Conservation (phyloP, 2,329 filamentous ascomycete genomes). For the Curvularia hawaiiensis region DNA sequence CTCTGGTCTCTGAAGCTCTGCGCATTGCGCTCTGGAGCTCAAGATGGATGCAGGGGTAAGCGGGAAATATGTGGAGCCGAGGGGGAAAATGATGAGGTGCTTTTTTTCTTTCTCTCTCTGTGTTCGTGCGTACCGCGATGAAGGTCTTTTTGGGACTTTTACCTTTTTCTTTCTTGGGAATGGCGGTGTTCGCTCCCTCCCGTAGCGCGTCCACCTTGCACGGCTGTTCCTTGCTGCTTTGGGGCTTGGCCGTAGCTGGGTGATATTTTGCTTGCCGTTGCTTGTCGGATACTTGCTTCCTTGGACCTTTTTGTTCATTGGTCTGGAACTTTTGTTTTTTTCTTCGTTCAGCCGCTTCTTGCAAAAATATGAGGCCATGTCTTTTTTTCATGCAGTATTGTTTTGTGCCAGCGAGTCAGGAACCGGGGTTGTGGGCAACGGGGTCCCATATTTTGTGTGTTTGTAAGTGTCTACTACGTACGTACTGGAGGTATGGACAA, state of each 20-base stretch:
- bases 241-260: not conserved
- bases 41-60: slow-evolving; percentile 3
- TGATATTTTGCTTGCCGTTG: not conserved
- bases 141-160: not conserved
- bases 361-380: not conserved
- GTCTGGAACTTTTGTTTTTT: not conserved
- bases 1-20: not conserved
- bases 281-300: not conserved
- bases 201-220: not conserved
- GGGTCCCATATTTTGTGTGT: not conserved
- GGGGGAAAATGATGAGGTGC: not conserved
- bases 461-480: not conserved
- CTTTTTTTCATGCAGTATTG: not conserved
- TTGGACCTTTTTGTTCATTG: not conserved
- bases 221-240: not conserved
- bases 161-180: not conserved
- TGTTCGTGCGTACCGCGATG: not conserved
- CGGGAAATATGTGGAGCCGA: not conserved
- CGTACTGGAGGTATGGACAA: not conserved
- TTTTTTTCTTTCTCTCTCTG: not conserved
- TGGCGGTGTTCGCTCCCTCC: not conserved
- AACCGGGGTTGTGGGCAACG: not conserved
- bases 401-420: not conserved
- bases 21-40: too few species aligned
- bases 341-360: not conserved